Conservation (phyloP, 768 basidiomycete species). For the Leccinum uliginosum region DNA sequence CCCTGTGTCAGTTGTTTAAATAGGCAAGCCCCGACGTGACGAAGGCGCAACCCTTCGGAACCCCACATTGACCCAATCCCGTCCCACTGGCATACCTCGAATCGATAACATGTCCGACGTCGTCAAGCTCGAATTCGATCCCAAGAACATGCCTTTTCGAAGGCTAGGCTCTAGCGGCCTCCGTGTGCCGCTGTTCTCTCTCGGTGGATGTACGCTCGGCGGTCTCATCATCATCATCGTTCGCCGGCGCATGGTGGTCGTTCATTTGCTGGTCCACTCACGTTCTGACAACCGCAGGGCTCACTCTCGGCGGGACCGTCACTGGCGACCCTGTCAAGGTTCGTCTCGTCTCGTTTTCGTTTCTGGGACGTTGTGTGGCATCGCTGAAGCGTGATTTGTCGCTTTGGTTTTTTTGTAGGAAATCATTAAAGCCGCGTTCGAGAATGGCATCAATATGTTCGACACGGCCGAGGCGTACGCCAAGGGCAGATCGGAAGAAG, state of each 20-base stretch:
- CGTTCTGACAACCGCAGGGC: constrained; percentile 24
- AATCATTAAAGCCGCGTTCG: constrained; percentile 50
- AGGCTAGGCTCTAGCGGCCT: constrained; percentile 44
- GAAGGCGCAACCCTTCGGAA: background rate
- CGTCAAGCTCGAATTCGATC: constrained; percentile 32
- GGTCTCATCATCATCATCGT: background rate
- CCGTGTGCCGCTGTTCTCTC: constrained; percentile 47
- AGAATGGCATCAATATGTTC: constrained; percentile 49
- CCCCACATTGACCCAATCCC: background rate
- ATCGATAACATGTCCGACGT: constrained; percentile 18
- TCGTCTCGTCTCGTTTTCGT: background rate
- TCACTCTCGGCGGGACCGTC: constrained; percentile 46
- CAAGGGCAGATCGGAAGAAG: constrained; percentile 46
- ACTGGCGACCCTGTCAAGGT: constrained; percentile 51
- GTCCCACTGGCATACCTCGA: background rate
- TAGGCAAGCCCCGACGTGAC: background rate
- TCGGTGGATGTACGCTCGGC: constrained; percentile 43
- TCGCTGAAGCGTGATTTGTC: background rate
- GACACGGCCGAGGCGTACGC: constrained; percentile 45
- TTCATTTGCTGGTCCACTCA: background rate
- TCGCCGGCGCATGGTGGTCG: background rate
- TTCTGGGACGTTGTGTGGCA: background rate
- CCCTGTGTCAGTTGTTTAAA: background rate
- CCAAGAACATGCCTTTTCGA: constrained; percentile 38
- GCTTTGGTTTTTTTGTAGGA: constrained; percentile 32